Evolutionary conservation across 2,329 filamentous ascomycete genomes (phyloP), one percentile per base, ranked within the genome.

Genomic region (Cordyceps tenuipes): DNA sequence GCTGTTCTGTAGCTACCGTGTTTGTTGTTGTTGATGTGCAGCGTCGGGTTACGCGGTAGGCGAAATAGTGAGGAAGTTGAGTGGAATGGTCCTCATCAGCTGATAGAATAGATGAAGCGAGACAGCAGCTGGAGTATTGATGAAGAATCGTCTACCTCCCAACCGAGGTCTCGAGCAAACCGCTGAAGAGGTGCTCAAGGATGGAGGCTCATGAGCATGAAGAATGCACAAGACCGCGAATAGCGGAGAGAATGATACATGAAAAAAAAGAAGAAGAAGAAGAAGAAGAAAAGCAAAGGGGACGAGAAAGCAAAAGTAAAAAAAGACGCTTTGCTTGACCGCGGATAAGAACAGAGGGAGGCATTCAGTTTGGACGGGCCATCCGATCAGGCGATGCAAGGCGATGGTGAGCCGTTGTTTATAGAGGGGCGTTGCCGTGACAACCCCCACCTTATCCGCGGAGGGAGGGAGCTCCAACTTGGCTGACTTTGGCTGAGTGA

Each of bases 361-460:
- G 29, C 43, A 47, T 56, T 43, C 12, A 12, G 43, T 13, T n/a
- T 13, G 13, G 53, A n/a, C 21, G 46, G 19, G 23, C 17, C 53
- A 47, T 48, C 53, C 17, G 43, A 47, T 48, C 53, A 43, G 39
- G 31, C 51, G 44, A 44, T 43, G n/a, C 51, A 29, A 29, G 19
- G 43, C 44, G 46, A 53, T 60, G 61, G 34, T 23, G 23, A 47
- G 52, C 43, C 31, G 48, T 48, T 65, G 63, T 64, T 65, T 64
- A 64, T 64, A 60, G 64, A 60, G 63, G 63, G 62, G 60, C 12
- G 64, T 66, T 65, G 63, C 61, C 31, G 61, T 34, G 61, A 61
- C 50, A 55, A 66, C 61, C 46, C 21, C 34, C n/a, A 26, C 56
- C 47, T 29, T 17, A n/a, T 58, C 47, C 34, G 39, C 36, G 19